Evolutionary conservation across 163 green algal genomes (phyloP).

Genomic region (Coccomyxa subellipsoidea): DNA sequence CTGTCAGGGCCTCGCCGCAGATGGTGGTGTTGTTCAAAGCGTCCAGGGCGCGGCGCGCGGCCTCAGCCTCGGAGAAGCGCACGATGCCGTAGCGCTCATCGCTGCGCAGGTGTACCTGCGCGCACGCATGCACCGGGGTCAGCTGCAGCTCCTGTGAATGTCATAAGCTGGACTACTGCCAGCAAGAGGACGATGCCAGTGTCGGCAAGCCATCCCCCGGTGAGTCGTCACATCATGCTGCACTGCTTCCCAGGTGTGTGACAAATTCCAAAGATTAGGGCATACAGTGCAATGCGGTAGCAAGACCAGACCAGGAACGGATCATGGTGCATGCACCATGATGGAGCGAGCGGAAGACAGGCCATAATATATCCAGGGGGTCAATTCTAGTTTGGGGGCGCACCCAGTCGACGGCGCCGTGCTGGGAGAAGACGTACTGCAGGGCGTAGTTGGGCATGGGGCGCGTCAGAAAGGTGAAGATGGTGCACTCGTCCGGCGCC

Average conservation of each 20-base stretch:
- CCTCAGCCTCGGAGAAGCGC: constrained; percentile 35
- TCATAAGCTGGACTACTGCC: too few species aligned
- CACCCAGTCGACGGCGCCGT: constrained; percentile 16
- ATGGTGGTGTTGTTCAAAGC: constrained; percentile 47
- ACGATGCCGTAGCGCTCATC: constrained; percentile 48
- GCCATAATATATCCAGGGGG: too few species aligned
- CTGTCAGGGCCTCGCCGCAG: constrained; percentile 35
- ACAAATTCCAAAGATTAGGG: too few species aligned
- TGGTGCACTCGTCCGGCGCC: constrained; percentile 14
- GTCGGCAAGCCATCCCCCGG: too few species aligned
- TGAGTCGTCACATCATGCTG: too few species aligned
- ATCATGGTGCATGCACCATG: too few species aligned
- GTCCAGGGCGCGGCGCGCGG: constrained; percentile 33
- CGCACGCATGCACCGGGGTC: not conserved
- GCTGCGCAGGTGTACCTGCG: constrained; percentile 32
- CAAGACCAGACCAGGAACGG: too few species aligned
- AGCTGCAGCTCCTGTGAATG: too few species aligned
- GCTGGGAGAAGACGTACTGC: constrained; percentile 46
- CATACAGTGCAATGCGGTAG: too few species aligned
- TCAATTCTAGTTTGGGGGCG: not conserved
- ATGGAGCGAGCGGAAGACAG: too few species aligned
- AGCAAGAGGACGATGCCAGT: too few species aligned
- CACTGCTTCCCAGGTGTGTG: too few species aligned
- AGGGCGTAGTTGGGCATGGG: constrained; percentile 52
- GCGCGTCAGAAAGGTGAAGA: constrained; percentile 49